Conservation (phyloP, 768 basidiomycete species). For the Stropharia rugosoannulata region DNA sequence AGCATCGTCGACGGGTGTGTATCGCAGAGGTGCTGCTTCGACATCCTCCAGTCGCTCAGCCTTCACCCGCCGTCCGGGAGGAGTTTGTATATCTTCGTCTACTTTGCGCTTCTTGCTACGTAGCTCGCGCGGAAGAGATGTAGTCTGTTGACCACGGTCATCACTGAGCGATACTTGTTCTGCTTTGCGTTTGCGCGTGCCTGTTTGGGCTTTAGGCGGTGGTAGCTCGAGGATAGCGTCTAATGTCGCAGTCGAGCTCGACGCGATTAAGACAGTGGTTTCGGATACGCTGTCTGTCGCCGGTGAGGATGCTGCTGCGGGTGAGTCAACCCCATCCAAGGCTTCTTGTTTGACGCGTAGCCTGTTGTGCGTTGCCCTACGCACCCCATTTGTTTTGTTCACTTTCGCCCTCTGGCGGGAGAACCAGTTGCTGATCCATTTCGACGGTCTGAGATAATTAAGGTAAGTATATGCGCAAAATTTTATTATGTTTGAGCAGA, state of each 20-base stretch:
- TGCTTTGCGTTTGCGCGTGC: no score
- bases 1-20: no score
- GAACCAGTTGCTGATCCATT: conserved; percentile 37
- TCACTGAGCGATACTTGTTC: no score
- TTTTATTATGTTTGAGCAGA: not conserved
- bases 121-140: no score
- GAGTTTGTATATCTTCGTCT: no score
- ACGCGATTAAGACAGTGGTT: not conserved
- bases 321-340: not conserved
- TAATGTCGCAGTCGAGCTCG: not conserved
- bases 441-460: conserved; percentile 21
- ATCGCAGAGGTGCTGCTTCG: no score
- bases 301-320: not conserved
- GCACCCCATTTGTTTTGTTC: conserved; percentile 14
- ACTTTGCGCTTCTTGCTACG: no score
- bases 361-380: conserved; percentile 5
- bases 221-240: not conserved
- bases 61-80: no score
- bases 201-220: not conserved
- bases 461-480: not conserved
- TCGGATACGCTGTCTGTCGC: not conserved
- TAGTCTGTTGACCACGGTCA: no score
- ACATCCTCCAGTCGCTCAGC: no score
- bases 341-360: conserved; percentile 11
- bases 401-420: conserved; percentile 26